Evolutionary conservation across 495 filamentous ascomycete species (phyloP).

Genomic region (Barbatosphaeria neglecta): DNA sequence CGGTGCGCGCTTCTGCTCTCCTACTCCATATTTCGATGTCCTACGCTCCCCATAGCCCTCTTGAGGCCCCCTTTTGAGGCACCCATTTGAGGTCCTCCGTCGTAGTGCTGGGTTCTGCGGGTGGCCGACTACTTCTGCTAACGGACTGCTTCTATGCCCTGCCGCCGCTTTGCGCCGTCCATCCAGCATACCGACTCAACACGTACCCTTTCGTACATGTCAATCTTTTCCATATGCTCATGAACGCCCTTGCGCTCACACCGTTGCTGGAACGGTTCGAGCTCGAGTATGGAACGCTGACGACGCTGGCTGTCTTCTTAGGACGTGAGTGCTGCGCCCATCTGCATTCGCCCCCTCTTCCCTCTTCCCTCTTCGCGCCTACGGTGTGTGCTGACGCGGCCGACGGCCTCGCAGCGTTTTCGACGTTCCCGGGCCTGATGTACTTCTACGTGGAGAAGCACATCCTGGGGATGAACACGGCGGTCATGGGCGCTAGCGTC

Average conservation of each 20-base stretch:
- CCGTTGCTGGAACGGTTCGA: conserved; percentile 90
- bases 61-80: too few species aligned
- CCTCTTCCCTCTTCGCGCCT: too few species aligned
- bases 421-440: conserved; percentile 61
- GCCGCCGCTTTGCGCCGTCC: too few species aligned
- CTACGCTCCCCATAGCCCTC: too few species aligned
- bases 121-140: neutral
- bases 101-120: neutral
- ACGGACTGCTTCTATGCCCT: neutral
- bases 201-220: conserved; percentile 84
- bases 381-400: neutral
- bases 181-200: conserved; percentile 85
- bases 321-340: conserved; percentile 91
- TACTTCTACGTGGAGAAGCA: conserved; percentile 62
- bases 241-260: conserved; percentile 69
- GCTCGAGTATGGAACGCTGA: conserved; percentile 83
- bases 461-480: conserved; percentile 50
- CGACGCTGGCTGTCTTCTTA: conserved; percentile 68
- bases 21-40: neutral
- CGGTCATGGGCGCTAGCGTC: conserved; percentile 75
- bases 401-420: conserved; percentile 45
- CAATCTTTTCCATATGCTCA: conserved; percentile 62
- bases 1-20: conserved; percentile 43
- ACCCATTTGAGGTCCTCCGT: neutral
- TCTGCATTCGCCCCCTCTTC: neutral